phyloP scores from a whole-genome alignment of 805 yeast genomes.

The Barnettozyma populi region DNA sequence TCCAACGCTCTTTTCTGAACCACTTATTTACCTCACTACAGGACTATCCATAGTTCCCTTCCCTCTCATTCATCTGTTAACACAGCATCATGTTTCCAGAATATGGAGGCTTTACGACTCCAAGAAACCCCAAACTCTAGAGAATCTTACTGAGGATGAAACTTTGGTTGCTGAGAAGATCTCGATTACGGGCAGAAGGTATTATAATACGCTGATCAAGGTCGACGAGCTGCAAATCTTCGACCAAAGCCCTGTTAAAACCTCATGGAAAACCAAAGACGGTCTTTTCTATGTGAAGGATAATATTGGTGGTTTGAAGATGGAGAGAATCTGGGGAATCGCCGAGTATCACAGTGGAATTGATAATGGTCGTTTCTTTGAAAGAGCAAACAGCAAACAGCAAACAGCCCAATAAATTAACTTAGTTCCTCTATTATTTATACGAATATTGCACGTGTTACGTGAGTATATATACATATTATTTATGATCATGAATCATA shows the following conservation, averaged over 20 bases:
- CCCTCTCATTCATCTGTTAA: constrained; percentile 51
- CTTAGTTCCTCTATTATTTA: background rate
- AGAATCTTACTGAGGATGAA: constrained; percentile 56
- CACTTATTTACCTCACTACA: constrained; percentile 37
- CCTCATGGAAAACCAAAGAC: constrained; percentile 39
- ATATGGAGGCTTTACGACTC: constrained; percentile 66
- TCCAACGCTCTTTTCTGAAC: constrained; percentile 42
- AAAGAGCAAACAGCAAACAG: background rate
- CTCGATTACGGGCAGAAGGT: constrained; percentile 58
- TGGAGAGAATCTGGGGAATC: constrained; percentile 86
- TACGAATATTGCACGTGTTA: background rate
- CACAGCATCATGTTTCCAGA: constrained; percentile 64
- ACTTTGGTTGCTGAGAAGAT: constrained; percentile 63
- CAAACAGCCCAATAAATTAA: background rate
- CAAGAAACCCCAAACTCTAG: constrained; percentile 55
- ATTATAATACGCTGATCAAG: constrained; percentile 55
- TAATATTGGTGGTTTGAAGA: constrained; percentile 72
- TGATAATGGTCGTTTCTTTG: constrained; percentile 55
- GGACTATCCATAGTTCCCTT: constrained; percentile 44
- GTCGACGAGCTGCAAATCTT: constrained; percentile 41
- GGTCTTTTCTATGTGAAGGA: constrained; percentile 53
- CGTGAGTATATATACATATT: background rate
- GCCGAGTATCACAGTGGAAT: constrained; percentile 62
- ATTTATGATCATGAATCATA: background rate
- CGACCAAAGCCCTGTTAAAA: constrained; percentile 41